Evolutionary conservation across 352 stramenopile species (phyloP).

Genomic region (Globisporangium cylindrosporum): DNA sequence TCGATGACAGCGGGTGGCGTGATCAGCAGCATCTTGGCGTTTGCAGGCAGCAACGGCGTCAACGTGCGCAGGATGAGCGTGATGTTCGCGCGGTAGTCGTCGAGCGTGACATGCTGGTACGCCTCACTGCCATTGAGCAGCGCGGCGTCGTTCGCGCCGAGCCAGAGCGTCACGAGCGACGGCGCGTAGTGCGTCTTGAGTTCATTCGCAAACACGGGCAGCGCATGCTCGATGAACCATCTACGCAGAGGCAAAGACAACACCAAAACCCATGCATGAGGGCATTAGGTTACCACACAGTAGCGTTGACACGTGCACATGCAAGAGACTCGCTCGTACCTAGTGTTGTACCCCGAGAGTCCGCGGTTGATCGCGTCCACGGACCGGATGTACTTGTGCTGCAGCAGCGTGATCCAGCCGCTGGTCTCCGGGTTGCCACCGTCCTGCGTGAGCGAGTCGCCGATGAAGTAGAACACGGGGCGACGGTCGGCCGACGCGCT

Average conservation of each 20-base stretch:
- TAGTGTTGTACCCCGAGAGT: conserved; percentile 53
- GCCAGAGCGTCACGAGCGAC: conserved; percentile 57
- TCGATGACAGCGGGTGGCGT: conserved; percentile 59
- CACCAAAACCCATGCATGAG: not conserved
- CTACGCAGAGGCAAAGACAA: conserved; percentile 16
- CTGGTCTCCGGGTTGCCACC: conserved; percentile 30
- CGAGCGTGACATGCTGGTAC: conserved; percentile 46
- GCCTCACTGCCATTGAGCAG: conserved; percentile 19
- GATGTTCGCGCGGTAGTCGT: conserved; percentile 44
- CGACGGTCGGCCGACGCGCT: conserved; percentile 10
- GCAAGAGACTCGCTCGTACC: conserved; percentile 3
- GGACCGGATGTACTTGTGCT: conserved; percentile 49
- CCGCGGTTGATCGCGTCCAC: conserved; percentile 58
- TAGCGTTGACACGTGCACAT: not conserved
- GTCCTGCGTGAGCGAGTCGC: conserved; percentile 68
- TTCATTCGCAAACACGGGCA: conserved; percentile 38
- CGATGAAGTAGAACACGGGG: conserved; percentile 39
- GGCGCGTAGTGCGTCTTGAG: conserved; percentile 29
- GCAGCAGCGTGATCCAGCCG: conserved; percentile 49
- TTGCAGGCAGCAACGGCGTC: conserved; percentile 15
- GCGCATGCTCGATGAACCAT: conserved; percentile 42
- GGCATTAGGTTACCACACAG: not conserved
- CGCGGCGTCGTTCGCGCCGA: conserved; percentile 71
- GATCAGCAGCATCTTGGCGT: conserved; percentile 46
- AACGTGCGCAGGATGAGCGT: conserved; percentile 26